A percentile compares a stretch with the other conserved stretches of the same genome.
Conservation (phyloP, 1,284 basidiomycete species). For the Malassezia sp. region DNA sequence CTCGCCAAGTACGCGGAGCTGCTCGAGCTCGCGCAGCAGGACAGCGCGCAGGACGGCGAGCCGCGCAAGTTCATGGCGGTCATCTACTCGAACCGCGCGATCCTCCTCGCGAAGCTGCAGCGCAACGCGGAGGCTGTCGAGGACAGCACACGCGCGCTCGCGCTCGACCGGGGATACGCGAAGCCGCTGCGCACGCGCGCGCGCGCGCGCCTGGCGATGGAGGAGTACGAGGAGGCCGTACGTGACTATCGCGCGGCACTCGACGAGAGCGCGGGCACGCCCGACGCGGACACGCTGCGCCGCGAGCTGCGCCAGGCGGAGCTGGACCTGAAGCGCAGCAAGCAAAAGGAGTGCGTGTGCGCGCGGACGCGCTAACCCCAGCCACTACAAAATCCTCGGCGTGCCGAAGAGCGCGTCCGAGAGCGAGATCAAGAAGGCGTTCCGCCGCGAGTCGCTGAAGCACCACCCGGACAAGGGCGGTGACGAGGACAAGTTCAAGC, state of each 20-base stretch:
- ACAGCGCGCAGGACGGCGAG: constrained; percentile 23
- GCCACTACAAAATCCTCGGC: constrained; percentile 70
- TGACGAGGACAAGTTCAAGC: constrained; percentile 46
- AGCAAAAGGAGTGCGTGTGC: constrained; percentile 30
- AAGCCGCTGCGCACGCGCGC: constrained; percentile 77
- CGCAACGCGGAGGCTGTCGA: constrained; percentile 58
- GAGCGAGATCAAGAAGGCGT: constrained; percentile 63
- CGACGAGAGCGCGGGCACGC: constrained; percentile 51
- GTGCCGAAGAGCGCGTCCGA: constrained; percentile 63
- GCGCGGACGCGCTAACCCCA: neutral
- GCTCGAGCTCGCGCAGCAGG: constrained; percentile 25
- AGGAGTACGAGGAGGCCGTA: constrained; percentile 62
- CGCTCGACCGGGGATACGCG: constrained; percentile 59
- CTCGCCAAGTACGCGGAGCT: constrained; percentile 50
- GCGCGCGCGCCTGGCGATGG: constrained; percentile 62
- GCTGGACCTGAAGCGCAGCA: constrained; percentile 39
- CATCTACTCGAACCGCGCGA: constrained; percentile 70
- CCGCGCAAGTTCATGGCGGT: constrained; percentile 52
- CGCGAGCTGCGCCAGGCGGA: constrained; percentile 50
- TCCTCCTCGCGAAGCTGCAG: constrained; percentile 61
- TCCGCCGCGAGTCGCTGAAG: constrained; percentile 37
- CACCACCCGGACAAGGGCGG: constrained; percentile 47
- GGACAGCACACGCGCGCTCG: constrained; percentile 61
- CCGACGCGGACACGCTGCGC: constrained; percentile 57
- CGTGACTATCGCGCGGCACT: constrained; percentile 67